phyloP scores from a whole-genome alignment of 2,329 filamentous ascomycete species.

The Periconia digitata region DNA sequence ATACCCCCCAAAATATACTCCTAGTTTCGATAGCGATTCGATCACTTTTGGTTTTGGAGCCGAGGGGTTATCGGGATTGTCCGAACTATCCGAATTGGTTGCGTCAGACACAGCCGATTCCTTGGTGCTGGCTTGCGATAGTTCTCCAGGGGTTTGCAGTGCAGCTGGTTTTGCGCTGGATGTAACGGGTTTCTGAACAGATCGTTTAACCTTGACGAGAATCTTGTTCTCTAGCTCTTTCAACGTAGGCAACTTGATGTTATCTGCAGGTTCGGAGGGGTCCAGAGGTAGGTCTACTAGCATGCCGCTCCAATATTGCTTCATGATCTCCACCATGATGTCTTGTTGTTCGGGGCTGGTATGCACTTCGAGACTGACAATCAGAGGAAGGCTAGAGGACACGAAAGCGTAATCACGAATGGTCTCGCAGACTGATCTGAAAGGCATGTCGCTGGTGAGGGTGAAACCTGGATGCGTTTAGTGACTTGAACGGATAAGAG shows the following conservation, averaged over 20 bases:
- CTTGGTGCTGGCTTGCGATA: constrained; percentile 24
- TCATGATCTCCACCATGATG: constrained; percentile 92
- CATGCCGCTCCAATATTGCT: constrained; percentile 76
- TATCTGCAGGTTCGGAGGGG: constrained; percentile 42
- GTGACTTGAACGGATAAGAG: neutral
- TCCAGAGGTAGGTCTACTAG: constrained; percentile 64
- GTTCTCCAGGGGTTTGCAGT: constrained; percentile 26
- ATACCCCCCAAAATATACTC: constrained; percentile 84
- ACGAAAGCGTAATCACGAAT: constrained; percentile 79
- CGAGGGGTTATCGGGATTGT: constrained; percentile 46
- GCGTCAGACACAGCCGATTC: constrained; percentile 27
- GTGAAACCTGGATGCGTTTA: constrained; percentile 59
- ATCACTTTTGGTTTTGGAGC: constrained; percentile 65
- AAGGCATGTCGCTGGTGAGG: constrained; percentile 80
- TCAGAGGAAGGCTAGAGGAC: constrained; percentile 74
- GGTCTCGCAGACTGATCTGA: constrained; percentile 81
- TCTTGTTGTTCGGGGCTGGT: constrained; percentile 80
- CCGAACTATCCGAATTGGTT: constrained; percentile 30
- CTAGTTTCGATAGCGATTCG: constrained; percentile 70
- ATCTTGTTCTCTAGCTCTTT: constrained; percentile 77
- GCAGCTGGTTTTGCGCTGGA: constrained; percentile 31
- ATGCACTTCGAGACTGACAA: constrained; percentile 92
- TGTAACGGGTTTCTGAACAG: constrained; percentile 36
- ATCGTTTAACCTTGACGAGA: constrained; percentile 55
- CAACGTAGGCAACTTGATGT: constrained; percentile 64